Percentiles rank a stretch among this genome's conserved stretches.
These are phyloP conservation scores for Melanogaster broomeanus DNA, from an alignment of 768 basidiomycete species.

Conservation along the genomic window DNA sequence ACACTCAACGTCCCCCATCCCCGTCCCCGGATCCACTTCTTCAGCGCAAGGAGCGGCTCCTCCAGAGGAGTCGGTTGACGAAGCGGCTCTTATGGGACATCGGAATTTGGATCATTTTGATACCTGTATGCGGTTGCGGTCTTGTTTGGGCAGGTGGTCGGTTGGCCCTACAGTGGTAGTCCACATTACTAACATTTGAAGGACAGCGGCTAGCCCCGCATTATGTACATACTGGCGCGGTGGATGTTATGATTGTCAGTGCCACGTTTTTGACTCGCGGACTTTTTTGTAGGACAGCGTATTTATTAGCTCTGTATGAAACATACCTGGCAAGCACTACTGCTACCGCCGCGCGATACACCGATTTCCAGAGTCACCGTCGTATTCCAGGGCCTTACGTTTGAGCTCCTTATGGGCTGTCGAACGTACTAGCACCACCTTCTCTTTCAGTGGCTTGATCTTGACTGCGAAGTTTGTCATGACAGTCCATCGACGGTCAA, in stretches of 20 bases:
- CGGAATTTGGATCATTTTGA: constrained; percentile 74
- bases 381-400: too few species aligned
- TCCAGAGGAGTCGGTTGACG: constrained; percentile 74
- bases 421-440: too few species aligned
- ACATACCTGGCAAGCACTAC: background rate
- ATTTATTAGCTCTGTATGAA: background rate
- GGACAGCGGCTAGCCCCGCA: background rate
- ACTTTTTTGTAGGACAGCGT: constrained; percentile 3
- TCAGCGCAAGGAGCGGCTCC: constrained; percentile 79
- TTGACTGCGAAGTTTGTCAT: too few species aligned
- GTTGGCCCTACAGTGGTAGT: constrained; percentile 53
- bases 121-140: constrained; percentile 59
- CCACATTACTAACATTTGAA: background rate
- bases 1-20: constrained; percentile 19
- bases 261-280: constrained; percentile 3
- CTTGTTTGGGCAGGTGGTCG: constrained; percentile 60
- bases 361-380: too few species aligned
- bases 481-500: too few species aligned
- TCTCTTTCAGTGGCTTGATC: too few species aligned
- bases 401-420: too few species aligned
- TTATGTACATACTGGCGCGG: constrained; percentile 8
- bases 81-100: constrained; percentile 81
- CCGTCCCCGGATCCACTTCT: constrained; percentile 67
- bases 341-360: background rate
- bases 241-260: background rate